Base-by-base conservation (phyloP, 2,329 filamentous ascomycete genomes). In the Davidsoniella australis region DNA sequence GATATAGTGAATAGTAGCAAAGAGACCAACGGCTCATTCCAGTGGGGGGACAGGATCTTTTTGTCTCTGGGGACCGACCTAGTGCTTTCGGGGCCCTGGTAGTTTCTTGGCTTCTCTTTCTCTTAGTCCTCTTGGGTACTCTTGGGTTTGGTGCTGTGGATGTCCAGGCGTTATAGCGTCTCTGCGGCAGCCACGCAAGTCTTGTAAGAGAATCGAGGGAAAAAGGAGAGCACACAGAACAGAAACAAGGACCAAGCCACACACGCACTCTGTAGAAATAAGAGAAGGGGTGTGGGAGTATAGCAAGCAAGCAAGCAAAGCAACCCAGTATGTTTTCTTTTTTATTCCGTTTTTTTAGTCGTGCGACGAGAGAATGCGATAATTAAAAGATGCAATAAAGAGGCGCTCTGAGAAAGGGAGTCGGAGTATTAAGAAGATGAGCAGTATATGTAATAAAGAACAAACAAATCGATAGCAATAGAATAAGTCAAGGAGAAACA, bases 121-220 rank as follows among this genome's bases (percentile, higher is more conserved):
- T 33, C 29, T 33, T 9, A 0, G 29, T 33, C 8, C 6, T 33
- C 20, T 23, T 23, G 4, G 20, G 20, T 23, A 23, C 20, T 23
- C 4, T 23, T 33, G 29, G 29, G 1, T 33, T 33, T 9, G 2
- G 29, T 33, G 29, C 6, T 33, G 29, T 33, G 29, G 5, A 12
- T 33, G 29, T 33, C 29, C 29, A 33, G 29, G 29, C 29, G 29
- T 33, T 33, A 9, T 33, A 33, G 29, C 29, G 29, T 33, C 29
- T 33, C 29, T 33, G 29, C 29, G 16, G 38, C 23, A 36, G 37
- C 48, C 48, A 24, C 48, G 24, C 43, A 46, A 24, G 37, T 50
- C 37, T 50, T 45, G 41, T 45, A 23, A 50, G 48, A 50, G 48
- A 44, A 44, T 45, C 36, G 17, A 41, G 37, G 29, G 29, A 33